Base-by-base conservation (phyloP, 352 stramenopile species). In the Pythium insidiosum region DNA sequence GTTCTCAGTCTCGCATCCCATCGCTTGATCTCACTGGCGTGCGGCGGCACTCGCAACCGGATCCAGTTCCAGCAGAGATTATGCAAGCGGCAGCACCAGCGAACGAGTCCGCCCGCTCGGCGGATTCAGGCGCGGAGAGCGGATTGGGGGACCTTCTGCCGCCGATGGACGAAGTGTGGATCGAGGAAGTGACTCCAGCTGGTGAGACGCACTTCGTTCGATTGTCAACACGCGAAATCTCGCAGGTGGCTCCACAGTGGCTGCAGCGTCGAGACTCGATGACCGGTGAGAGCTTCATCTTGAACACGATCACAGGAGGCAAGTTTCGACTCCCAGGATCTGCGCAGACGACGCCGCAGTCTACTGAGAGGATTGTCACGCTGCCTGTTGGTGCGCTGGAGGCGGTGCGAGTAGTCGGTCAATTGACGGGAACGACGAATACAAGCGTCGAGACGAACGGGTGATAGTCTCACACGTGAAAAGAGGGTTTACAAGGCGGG, bases 81-180 rank as follows among this genome's bases (percentile, higher is more conserved):
- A 0, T 0, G 52, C 18, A 26, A 40, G 5, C 24, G n/a, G n/a
- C n/a, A n/a, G n/a, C 24, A 7, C 20, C 21, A 7, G 1, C 33
- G 1, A 34, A 33, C 33, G 1, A 22, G 11, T 3, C 30, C 45
- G 13, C 37, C 38, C 28, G 51, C 31, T 59, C 51, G 1, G 34
- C 42, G 2, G 36, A 24, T 0, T 50, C 49, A 5, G 46, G 26
- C 21, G 28, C 24, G 5, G 49, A 57, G 7, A n/a, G n/a, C n/a
- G 42, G 41, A 6, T 29, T 58, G 4, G 52, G 50, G 13, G 50
- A 58, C 22, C 23, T 54, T 1, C 40, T 60, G 1, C 52, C 52
- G 5, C 31, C 44, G 4, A 60, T 60, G 52, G 52, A 54, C 13
- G 40, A 60, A 30, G 31, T 60, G 10, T 60, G 51, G 51, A 28